Conservation (phyloP, 78 protist species). For the Chrysochromulina tobinii region DNA sequence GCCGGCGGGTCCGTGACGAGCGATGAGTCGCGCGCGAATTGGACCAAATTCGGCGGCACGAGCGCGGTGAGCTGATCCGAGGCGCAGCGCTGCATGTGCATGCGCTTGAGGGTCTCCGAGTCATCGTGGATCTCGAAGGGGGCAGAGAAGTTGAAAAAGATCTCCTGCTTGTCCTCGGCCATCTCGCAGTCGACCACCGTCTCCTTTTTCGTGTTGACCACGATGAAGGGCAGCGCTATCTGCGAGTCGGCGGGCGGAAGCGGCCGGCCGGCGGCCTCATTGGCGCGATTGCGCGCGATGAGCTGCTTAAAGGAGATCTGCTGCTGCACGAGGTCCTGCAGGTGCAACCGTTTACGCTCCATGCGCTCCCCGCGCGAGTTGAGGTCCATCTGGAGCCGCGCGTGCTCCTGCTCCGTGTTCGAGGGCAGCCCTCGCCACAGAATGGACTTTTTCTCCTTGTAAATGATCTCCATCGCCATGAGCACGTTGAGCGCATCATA, state of each 20-base stretch:
- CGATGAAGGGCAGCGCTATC: constrained; percentile 75
- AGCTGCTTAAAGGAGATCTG: constrained; percentile 6
- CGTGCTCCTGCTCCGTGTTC: background rate
- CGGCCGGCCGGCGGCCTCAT: too few species aligned
- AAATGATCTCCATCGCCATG: constrained; percentile 85
- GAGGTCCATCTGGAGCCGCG: background rate
- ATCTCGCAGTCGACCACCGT: constrained; percentile 85
- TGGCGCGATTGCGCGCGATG: constrained; percentile 17
- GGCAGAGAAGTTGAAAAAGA: constrained; percentile 69
- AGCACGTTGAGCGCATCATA: constrained; percentile 92
- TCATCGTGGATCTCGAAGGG: constrained; percentile 87
- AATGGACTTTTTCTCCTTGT: constrained; percentile 53
- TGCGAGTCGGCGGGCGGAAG: background rate
- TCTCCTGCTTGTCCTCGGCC: constrained; percentile 50
- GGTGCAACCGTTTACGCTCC: constrained; percentile 6
- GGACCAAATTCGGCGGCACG: too few species aligned
- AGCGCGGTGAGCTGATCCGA: too few species aligned
- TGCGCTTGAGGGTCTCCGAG: constrained; percentile 50
- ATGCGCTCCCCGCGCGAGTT: background rate
- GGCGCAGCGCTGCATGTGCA: constrained; percentile 13
- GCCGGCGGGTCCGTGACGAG: too few species aligned
- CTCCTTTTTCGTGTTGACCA: constrained; percentile 69
- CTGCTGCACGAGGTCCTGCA: constrained; percentile 43
- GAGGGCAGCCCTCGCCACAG: background rate
- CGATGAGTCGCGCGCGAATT: too few species aligned